Evolutionary conservation across 768 basidiomycete species (phyloP), one percentile per base, ranked within the genome.

Genomic region (Serendipita sp.): DNA sequence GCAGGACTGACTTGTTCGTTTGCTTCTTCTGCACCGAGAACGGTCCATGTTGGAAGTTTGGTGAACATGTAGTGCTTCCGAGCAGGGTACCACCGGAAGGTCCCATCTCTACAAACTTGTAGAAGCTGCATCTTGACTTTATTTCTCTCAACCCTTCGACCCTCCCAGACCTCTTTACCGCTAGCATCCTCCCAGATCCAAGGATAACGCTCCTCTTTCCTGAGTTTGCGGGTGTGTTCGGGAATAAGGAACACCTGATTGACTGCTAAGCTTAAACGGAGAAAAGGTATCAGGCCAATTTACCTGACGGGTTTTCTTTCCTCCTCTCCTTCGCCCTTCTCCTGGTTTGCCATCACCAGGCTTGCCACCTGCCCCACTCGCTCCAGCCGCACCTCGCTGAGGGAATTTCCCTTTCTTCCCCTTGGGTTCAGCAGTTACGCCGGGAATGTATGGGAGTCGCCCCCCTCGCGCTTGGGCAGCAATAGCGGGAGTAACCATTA

Each of bases 151-250:
- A 33, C 30, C 30, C 53, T 58, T 9, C 53, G 24, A n/a, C 53
- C 53, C 20, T 58, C 53, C 53, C 53, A 58, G 33, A 58, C 33
- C 30, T 58, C 53, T 34, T 77, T 75, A 60, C 81, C 78, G 20
- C 78, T 77, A 41, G 78, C 81, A 70, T 91, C 90, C 75, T 94
- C 91, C 75, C 93, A 81, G 42, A 94, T 86, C 91, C 91, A 94
- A 2, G 91, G 91, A 72, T 88, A 88, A 66, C 88, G 76, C 74
- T 94, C 91, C 74, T 94, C 91, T 69, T 80, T 81, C 71, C 87
- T 77, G 68, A 93, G 76, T 73, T 89, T 85, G 67, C 90, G 76
- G 60, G 81, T 77, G 42, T 84, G 84, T 62, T 92, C 89, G 0
- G 87, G 82, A 1, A 91, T 85, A 65, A 83, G 79, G 74, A 85